Conservation (phyloP, 768 basidiomycete genomes). For the Hemileccinum impolitum region DNA sequence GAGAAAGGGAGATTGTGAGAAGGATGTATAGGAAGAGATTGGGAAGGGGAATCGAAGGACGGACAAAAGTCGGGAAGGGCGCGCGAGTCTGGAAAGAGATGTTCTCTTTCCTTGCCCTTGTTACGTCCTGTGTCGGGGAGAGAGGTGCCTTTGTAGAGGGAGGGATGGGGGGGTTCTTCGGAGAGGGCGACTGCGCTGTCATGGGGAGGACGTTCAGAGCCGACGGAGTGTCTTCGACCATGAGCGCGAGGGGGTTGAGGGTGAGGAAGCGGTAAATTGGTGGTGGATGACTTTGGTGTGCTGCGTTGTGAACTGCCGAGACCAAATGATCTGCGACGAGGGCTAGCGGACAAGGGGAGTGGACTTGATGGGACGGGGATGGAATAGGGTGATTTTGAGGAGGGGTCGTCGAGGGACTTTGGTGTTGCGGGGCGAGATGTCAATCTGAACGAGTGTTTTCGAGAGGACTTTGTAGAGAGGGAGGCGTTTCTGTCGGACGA, state of each 20-base stretch:
- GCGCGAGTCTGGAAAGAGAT: neutral
- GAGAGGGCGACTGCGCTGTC: slow-evolving; percentile 33
- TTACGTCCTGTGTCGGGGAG: slow-evolving; percentile 14
- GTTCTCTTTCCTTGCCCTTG: slow-evolving; percentile 30
- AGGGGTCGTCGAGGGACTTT: slow-evolving; percentile 23
- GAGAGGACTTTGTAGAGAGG: slow-evolving; percentile 24
- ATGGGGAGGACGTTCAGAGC: slow-evolving; percentile 31
- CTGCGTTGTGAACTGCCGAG: slow-evolving; percentile 25
- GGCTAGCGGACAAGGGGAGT: slow-evolving; percentile 32
- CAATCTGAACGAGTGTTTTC: slow-evolving; percentile 31
- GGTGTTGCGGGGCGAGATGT: slow-evolving; percentile 30
- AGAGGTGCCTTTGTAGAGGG: slow-evolving; percentile 10
- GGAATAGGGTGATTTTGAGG: slow-evolving; percentile 18
- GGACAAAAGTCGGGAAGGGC: slow-evolving; percentile 12
- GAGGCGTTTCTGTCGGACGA: slow-evolving; percentile 22
- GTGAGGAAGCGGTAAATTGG: slow-evolving; percentile 24
- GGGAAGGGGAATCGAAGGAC: slow-evolving; percentile 16
- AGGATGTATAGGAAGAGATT: slow-evolving; percentile 21
- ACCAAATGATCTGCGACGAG: slow-evolving; percentile 32
- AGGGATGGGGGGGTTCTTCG: slow-evolving; percentile 20
- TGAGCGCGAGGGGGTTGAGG: slow-evolving; percentile 18
- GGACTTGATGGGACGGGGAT: slow-evolving; percentile 31
- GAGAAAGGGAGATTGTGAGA: slow-evolving; percentile 6
- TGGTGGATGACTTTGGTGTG: slow-evolving; percentile 30
- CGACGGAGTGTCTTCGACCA: slow-evolving; percentile 26